Percentiles rank a stretch among this genome's conserved stretches.
phyloP scores from a whole-genome alignment of 129 eudicot species.

The Daucus carota region DNA sequence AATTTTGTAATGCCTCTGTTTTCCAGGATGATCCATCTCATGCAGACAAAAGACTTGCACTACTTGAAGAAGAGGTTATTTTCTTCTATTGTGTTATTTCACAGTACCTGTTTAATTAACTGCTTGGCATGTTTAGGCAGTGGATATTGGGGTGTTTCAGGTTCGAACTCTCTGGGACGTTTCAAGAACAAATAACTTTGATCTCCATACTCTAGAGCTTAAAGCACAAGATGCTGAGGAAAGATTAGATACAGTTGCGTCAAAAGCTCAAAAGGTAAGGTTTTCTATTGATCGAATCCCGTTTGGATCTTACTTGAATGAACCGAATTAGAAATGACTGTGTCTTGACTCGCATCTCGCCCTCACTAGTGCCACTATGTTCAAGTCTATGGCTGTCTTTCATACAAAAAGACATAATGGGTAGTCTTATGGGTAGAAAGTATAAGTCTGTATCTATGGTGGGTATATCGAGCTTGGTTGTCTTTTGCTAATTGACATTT shows the following conservation, averaged over 20 bases:
- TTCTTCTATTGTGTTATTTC: conserved; percentile 7
- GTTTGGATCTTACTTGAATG: neutral
- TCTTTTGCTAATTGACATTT: neutral
- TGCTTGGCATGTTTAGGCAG: conserved; percentile 18
- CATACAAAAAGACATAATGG: neutral
- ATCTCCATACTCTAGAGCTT: conserved; percentile 45
- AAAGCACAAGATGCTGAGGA: conserved; percentile 65
- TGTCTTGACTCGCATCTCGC: neutral
- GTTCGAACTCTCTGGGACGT: conserved; percentile 64
- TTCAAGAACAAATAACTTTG: conserved; percentile 60
- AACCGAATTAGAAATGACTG: neutral
- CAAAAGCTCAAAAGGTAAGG: conserved; percentile 57
- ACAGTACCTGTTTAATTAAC: neutral
- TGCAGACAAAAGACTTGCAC: conserved; percentile 34
- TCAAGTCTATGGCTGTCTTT: neutral
- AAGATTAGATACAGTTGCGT: conserved; percentile 33
- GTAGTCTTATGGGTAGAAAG: neutral
- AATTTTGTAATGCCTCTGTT: neutral
- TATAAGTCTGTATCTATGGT: no score
- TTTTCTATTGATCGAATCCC: neutral
- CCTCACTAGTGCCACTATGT: neutral
- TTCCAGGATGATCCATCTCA: conserved; percentile 42
- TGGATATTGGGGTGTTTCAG: conserved; percentile 30
- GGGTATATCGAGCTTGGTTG: neutral
- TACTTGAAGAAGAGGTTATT: conserved; percentile 71